Conservation (phyloP, 176 grass and related monocot species). For the Cenchrus purpureus region DNA sequence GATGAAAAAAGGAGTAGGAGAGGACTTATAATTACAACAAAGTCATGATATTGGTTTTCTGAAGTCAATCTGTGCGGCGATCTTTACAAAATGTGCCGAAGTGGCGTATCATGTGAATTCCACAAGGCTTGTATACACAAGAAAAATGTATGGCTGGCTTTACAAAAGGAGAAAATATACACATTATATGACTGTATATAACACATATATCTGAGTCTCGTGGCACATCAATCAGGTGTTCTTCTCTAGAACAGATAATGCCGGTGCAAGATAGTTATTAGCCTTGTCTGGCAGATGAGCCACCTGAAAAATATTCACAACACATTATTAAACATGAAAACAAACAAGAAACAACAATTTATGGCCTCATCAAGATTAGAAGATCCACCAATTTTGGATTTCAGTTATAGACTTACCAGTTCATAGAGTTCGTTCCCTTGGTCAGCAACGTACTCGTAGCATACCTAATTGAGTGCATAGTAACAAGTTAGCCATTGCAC, state of each 20-base stretch:
- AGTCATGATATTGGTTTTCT: constrained; percentile 8
- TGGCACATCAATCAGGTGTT: constrained; percentile 67
- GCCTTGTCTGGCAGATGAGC: constrained; percentile 99
- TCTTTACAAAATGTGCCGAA: constrained; percentile 45
- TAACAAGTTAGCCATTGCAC: constrained; percentile 14
- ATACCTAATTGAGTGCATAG: constrained; percentile 55
- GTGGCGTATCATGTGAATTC: constrained; percentile 36
- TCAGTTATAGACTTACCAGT: constrained; percentile 66
- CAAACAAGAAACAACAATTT: background rate
- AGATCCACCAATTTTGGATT: constrained; percentile 1
- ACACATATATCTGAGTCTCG: background rate
- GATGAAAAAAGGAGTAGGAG: background rate
- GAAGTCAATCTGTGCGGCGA: constrained; percentile 3
- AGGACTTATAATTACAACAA: constrained; percentile 29
- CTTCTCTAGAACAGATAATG: constrained; percentile 93
- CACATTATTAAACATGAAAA: constrained; percentile 23
- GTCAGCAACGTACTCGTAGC: constrained; percentile 88
- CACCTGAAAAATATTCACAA: constrained; percentile 54
- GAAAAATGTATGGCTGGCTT: constrained; percentile 27
- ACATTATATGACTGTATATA: constrained; percentile 41
- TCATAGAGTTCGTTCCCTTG: constrained; percentile 88
- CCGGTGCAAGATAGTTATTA: constrained; percentile 96
- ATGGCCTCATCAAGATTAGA: background rate
- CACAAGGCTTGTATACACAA: constrained; percentile 37
- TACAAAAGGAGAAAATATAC: constrained; percentile 50